Conservation (phyloP, 192 early-diverging fungal genomes). For the Backusella sp. region DNA sequence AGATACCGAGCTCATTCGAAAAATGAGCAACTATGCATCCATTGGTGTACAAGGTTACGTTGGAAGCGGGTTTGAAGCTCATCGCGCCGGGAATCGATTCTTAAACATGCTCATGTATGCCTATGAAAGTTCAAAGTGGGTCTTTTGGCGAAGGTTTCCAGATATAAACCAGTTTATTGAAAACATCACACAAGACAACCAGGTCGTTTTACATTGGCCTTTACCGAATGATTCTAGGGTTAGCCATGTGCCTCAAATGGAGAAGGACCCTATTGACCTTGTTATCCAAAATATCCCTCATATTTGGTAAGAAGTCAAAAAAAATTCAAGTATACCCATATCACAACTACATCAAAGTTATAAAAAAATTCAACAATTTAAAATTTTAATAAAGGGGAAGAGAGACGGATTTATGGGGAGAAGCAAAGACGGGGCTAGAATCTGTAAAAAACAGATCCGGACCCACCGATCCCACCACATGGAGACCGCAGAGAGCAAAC, state of each 20-base stretch:
- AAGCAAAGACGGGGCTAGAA: slow-evolving; percentile 39
- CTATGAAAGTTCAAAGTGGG: slow-evolving; percentile 59
- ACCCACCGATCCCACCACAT: slow-evolving; percentile 55
- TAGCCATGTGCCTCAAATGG: slow-evolving; percentile 43
- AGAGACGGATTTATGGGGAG: slow-evolving; percentile 67
- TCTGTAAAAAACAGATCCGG: slow-evolving; percentile 46
- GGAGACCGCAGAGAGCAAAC: slow-evolving; percentile 66
- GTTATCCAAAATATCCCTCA: slow-evolving; percentile 71
- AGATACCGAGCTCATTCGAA: slow-evolving; percentile 31
- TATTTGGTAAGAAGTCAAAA: slow-evolving; percentile 44
- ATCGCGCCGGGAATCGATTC: slow-evolving; percentile 60
- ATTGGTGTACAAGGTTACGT: slow-evolving; percentile 73
- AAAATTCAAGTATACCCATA: too few species aligned
- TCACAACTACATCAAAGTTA: background rate
- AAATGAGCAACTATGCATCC: slow-evolving; percentile 73
- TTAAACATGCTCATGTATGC: slow-evolving; percentile 69
- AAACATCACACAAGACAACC: slow-evolving; percentile 50
- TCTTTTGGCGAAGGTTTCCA: slow-evolving; percentile 58
- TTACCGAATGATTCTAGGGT: slow-evolving; percentile 24
- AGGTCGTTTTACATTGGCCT: slow-evolving; percentile 44
- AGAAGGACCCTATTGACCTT: slow-evolving; percentile 64
- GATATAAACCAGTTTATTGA: slow-evolving; percentile 61
- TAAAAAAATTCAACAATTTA: background rate
- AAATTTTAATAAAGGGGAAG: slow-evolving; percentile 43
- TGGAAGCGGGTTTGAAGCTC: slow-evolving; percentile 70